Percentiles rank a stretch among this genome's conserved stretches.
phyloP scores from a whole-genome alignment of 495 filamentous ascomycete species.

The Penicillium alfredii region DNA sequence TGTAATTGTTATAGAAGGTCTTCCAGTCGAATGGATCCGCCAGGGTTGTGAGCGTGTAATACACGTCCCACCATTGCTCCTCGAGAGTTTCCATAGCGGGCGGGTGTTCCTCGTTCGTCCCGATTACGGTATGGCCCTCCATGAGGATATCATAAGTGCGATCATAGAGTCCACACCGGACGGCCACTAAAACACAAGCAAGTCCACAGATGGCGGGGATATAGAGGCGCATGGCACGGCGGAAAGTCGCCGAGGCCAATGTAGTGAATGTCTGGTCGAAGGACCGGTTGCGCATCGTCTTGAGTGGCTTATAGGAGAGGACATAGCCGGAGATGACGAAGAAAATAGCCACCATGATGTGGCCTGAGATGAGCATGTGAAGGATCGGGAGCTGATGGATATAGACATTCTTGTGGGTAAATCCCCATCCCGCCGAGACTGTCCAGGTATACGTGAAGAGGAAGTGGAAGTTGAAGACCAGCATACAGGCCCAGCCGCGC shows the following conservation, averaged over 20 bases:
- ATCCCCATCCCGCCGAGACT: conserved; percentile 43
- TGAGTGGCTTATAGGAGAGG: conserved; percentile 58
- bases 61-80: conserved; percentile 45
- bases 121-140: conserved; percentile 38
- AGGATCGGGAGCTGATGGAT: conserved; percentile 60
- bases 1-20: conserved; percentile 51
- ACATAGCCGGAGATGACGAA: conserved; percentile 69
- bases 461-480: conserved; percentile 52
- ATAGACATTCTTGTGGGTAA: conserved; percentile 44
- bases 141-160: conserved; percentile 35
- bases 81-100: conserved; percentile 40
- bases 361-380: conserved; percentile 56
- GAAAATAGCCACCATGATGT: conserved; percentile 69
- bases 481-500: conserved; percentile 46
- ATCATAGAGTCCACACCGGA: conserved; percentile 46
- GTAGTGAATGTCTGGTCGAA: conserved; percentile 43
- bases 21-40: conserved; percentile 52
- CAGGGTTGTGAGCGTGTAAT: conserved; percentile 42
- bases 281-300: conserved; percentile 49
- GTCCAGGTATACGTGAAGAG: conserved; percentile 47
- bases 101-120: conserved; percentile 44
- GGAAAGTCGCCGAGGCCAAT: conserved; percentile 58
- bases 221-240: conserved; percentile 58
- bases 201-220: conserved; percentile 54
- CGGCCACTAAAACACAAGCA: conserved; percentile 48